These are phyloP conservation scores for Populus trichocarpa DNA, from an alignment of 441 rosid species.

Conservation along the genomic window DNA sequence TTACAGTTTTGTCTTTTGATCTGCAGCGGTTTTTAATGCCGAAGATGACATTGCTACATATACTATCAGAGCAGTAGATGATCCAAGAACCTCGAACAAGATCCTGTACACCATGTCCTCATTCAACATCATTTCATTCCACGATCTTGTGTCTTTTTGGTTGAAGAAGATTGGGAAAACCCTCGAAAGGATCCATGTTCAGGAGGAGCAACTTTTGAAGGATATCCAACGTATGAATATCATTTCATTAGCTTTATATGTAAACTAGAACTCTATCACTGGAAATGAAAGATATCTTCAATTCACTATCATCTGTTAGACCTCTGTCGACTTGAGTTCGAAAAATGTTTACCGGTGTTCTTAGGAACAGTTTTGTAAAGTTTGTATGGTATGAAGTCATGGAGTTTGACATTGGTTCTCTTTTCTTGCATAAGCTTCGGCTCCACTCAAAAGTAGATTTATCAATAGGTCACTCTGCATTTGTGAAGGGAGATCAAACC, in stretches of 20 bases:
- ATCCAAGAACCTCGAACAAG: slow-evolving; percentile 68
- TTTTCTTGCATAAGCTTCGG: slow-evolving; percentile 32
- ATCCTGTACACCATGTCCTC: slow-evolving; percentile 51
- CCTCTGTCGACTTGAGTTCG: not conserved
- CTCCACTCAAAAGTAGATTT: slow-evolving; percentile 35
- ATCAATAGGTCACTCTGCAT: slow-evolving; percentile 41
- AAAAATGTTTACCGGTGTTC: not conserved
- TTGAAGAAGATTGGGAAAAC: slow-evolving; percentile 56
- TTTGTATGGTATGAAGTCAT: not conserved
- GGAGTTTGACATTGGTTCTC: no score
- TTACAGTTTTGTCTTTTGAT: not conserved
- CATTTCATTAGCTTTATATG: not conserved
- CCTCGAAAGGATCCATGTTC: slow-evolving; percentile 41
- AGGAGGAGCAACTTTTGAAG: slow-evolving; percentile 55
- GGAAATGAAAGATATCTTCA: not conserved
- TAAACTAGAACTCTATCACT: not conserved
- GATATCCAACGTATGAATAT: slow-evolving; percentile 40
- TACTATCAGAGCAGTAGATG: slow-evolving; percentile 59
- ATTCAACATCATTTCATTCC: slow-evolving; percentile 40
- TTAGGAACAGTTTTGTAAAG: not conserved
- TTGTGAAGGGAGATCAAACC: slow-evolving; percentile 61
- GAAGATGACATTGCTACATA: slow-evolving; percentile 57
- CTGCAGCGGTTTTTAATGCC: slow-evolving; percentile 48
- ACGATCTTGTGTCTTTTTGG: slow-evolving; percentile 59
- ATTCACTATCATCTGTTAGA: not conserved